These are phyloP conservation scores for Pochonia chlamydosporia DNA, from an alignment of 2,329 filamentous ascomycete species.

Conservation along the genomic window DNA sequence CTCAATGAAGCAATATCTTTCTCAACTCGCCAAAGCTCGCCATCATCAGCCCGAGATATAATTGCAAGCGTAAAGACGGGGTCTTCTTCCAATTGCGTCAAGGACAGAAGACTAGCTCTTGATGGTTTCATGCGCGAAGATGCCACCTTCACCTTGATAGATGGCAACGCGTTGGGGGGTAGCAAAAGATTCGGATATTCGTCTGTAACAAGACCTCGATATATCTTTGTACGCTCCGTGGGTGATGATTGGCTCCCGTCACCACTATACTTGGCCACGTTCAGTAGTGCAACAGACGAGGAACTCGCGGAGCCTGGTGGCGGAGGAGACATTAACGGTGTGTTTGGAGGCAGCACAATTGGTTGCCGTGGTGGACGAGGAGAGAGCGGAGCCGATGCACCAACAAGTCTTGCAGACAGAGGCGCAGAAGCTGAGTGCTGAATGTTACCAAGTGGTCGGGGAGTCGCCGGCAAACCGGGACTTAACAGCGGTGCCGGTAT, in stretches of 20 bases:
- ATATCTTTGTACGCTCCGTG: constrained; percentile 51
- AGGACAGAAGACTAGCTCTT: constrained; percentile 72
- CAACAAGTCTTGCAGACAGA: constrained; percentile 53
- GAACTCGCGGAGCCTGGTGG: constrained; percentile 9
- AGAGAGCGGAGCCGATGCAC: constrained; percentile 53
- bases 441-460: constrained; percentile 50
- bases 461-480: constrained; percentile 54
- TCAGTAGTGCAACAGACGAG: constrained; percentile 4
- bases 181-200: constrained; percentile 83
- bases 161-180: constrained; percentile 81
- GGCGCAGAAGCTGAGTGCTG: constrained; percentile 49
- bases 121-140: constrained; percentile 95
- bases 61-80: constrained; percentile 90
- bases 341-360: constrained; percentile 65
- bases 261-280: constrained; percentile 4
- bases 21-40: constrained; percentile 89
- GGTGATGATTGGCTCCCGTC: constrained; percentile 14
- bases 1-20: constrained; percentile 80
- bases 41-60: constrained; percentile 66
- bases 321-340: constrained; percentile 53
- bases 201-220: constrained; percentile 72
- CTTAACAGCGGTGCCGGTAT: constrained; percentile 45
- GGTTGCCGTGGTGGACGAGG: constrained; percentile 69
- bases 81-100: constrained; percentile 80
- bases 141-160: constrained; percentile 79